phyloP scores from a whole-genome alignment of 257 asterid species.

The Fraxinus anomala region DNA sequence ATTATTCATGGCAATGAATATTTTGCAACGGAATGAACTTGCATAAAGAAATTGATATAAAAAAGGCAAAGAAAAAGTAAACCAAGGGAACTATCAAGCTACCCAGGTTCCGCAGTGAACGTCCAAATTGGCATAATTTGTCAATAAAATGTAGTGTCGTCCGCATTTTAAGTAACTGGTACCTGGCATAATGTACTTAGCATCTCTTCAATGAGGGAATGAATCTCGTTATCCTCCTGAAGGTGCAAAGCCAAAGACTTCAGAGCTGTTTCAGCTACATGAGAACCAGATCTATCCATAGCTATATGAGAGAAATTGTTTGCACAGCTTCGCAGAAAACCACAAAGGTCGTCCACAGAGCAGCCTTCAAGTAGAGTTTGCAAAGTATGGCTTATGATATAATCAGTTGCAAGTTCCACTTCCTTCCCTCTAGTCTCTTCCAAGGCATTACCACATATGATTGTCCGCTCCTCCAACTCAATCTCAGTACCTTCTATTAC shows the following conservation, averaged over 20 bases:
- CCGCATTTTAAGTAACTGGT: too few species aligned
- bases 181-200: conserved; percentile 54
- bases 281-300: conserved; percentile 91
- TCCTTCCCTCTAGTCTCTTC: conserved; percentile 95
- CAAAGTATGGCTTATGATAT: conserved; percentile 85
- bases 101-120: neutral
- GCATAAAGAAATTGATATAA: neutral
- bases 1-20: conserved; percentile 6
- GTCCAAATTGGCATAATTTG: conserved; percentile 3
- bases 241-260: conserved; percentile 79
- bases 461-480: conserved; percentile 72
- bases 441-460: conserved; percentile 80
- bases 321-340: conserved; percentile 63
- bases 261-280: conserved; percentile 90
- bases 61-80: conserved; percentile 2
- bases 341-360: conserved; percentile 69
- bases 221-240: conserved; percentile 60
- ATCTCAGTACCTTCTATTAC: conserved; percentile 75
- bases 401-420: conserved; percentile 89
- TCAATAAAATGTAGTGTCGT: neutral
- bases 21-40: neutral
- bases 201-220: conserved; percentile 60
- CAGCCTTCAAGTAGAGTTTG: conserved; percentile 84
- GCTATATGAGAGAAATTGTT: conserved; percentile 61
- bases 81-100: conserved; percentile 9